A percentile compares a stretch with the other conserved stretches of the same genome.
Evolutionary conservation across 139 green algal genomes (phyloP).

Genomic region (Chlorella ohadii): DNA sequence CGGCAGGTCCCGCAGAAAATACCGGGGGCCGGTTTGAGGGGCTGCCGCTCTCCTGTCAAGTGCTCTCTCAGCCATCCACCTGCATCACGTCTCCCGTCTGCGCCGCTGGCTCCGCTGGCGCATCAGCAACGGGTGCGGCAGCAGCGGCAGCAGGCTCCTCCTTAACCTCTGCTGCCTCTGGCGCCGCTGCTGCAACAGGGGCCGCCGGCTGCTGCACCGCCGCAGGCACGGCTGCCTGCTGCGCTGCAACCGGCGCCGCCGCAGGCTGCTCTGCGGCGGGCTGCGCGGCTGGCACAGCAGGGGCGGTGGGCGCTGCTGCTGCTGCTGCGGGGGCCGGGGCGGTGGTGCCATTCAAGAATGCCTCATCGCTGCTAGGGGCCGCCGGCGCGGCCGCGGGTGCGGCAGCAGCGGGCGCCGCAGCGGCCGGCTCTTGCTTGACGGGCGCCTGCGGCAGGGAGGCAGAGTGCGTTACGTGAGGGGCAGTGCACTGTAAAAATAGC

Average conservation of each 20-base stretch:
- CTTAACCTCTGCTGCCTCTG: not conserved
- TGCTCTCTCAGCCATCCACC: constrained; percentile 5
- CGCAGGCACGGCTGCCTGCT: not conserved
- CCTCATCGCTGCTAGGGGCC: not conserved
- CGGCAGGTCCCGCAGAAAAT: too few relatives aligned
- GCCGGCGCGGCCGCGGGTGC: not conserved
- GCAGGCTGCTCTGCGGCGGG: not conserved
- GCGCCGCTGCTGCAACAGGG: not conserved
- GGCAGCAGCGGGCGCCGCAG: not conserved
- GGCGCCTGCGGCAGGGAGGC: not conserved
- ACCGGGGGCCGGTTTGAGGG: too few relatives aligned
- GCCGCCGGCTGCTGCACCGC: not conserved
- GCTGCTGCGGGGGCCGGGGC: not conserved
- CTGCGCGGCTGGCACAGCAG: not conserved
- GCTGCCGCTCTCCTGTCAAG: too few relatives aligned
- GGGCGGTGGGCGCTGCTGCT: not conserved
- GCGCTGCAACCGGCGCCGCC: not conserved
- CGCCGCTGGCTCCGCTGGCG: not conserved
- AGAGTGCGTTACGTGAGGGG: not conserved
- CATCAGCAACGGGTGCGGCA: not conserved
- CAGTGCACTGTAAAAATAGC: not conserved
- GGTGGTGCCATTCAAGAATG: not conserved
- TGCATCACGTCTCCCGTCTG: not conserved
- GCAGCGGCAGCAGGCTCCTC: not conserved
- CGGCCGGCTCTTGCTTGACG: not conserved